phyloP scores from a whole-genome alignment of 164 flowering plant genomes.

The Dillenia turbinata region DNA sequence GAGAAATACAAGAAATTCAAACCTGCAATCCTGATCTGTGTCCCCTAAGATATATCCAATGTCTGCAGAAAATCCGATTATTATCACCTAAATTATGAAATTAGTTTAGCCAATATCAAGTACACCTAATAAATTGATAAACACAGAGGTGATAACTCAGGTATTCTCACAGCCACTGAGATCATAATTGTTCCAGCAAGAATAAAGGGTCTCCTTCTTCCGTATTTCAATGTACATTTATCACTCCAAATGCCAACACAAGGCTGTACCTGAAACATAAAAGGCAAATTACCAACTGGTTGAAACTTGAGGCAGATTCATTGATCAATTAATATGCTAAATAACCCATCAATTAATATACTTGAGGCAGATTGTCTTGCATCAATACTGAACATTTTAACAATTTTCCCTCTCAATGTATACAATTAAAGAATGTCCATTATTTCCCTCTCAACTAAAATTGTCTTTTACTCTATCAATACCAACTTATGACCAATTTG shows the following conservation, averaged over 20 bases:
- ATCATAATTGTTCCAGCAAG: constrained; percentile 89
- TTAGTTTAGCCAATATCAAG: constrained; percentile 26
- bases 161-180: constrained; percentile 65
- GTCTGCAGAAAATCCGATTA: constrained; percentile 99
- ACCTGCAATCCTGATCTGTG: constrained; percentile 94
- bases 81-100: constrained; percentile 70
- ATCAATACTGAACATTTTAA: too few relatives aligned
- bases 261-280: constrained; percentile 82
- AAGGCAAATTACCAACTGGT: background rate
- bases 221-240: constrained; percentile 92
- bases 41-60: constrained; percentile 94
- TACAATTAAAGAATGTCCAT: too few relatives aligned
- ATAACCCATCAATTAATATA: too few relatives aligned
- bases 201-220: constrained; percentile 94
- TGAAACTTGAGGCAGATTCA: too few relatives aligned
- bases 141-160: constrained; percentile 5
- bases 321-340: too few relatives aligned
- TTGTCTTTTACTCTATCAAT: too few relatives aligned
- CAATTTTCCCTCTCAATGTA: too few relatives aligned
- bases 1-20: background rate
- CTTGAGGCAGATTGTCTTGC: too few relatives aligned
- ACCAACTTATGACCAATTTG: too few relatives aligned
- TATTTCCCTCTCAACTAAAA: too few relatives aligned
- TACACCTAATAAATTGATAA: constrained; percentile 1
- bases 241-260: constrained; percentile 99